A percentile compares a stretch with the other conserved stretches of the same genome.
phyloP scores from a whole-genome alignment of 345 rosid genomes.

The Populus simonii region DNA sequence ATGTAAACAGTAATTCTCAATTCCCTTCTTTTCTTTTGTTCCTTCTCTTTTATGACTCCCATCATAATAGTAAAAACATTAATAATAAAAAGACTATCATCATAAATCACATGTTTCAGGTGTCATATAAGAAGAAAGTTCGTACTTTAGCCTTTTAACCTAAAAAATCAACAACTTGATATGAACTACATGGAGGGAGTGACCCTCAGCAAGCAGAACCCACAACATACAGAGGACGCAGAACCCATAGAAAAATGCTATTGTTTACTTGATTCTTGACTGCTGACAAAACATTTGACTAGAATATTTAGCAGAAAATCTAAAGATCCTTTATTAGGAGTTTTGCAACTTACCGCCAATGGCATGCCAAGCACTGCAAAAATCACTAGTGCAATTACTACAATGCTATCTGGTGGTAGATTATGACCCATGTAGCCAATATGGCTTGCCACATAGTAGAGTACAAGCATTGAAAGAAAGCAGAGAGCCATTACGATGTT shows the following conservation, averaged over 20 bases:
- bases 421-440: conserved; percentile 51
- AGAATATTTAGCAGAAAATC: conserved; percentile 2
- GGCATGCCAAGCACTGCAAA: conserved; percentile 83
- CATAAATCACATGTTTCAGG: neutral
- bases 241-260: neutral
- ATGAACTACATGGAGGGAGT: conserved; percentile 3
- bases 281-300: neutral
- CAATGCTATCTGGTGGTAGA: conserved; percentile 68
- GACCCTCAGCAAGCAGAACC: conserved; percentile 1
- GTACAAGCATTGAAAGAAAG: conserved; percentile 73
- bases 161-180: neutral
- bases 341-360: conserved; percentile 69
- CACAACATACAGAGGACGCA: neutral
- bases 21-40: no score
- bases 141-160: neutral
- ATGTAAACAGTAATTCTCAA: neutral
- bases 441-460: conserved; percentile 56
- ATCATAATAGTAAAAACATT: no score
- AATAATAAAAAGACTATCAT: neutral
- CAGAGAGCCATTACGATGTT: conserved; percentile 80
- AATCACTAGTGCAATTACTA: conserved; percentile 56
- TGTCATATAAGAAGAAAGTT: neutral
- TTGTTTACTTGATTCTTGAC: neutral
- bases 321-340: neutral
- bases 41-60: no score